Evolutionary conservation across 495 filamentous ascomycete genomes (phyloP).

Genomic region (Aspergillus mulundensis): DNA sequence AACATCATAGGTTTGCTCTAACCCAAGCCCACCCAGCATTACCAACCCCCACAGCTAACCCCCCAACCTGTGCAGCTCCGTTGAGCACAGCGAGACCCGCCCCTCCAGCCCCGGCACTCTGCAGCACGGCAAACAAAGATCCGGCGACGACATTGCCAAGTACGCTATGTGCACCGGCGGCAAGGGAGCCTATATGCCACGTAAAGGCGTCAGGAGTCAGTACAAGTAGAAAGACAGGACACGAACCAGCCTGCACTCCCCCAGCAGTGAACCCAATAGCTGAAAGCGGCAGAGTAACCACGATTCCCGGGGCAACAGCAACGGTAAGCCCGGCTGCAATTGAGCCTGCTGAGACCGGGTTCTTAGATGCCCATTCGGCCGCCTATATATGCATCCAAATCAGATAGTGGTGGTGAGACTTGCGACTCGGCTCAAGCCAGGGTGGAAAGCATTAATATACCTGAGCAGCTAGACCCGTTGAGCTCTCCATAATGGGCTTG

Average conservation of each 20-base stretch:
- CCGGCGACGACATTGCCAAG: conserved; percentile 19
- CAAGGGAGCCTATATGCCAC: background rate
- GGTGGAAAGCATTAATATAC: background rate
- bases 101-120: conserved; percentile 22
- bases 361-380: conserved; percentile 13
- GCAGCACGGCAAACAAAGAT: conserved; percentile 13
- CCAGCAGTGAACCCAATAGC: conserved; percentile 11
- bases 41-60: conserved; percentile 2
- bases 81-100: conserved; percentile 16
- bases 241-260: conserved; percentile 20
- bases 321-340: conserved; percentile 1
- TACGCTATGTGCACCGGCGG: conserved; percentile 6
- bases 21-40: background rate
- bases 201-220: background rate
- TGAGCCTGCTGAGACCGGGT: conserved; percentile 11
- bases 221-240: background rate
- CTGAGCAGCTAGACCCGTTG: conserved; percentile 6
- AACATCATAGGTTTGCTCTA: background rate
- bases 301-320: conserved; percentile 12
- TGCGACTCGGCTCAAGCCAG: background rate
- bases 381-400: conserved; percentile 1
- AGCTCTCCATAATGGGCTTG: conserved; percentile 13
- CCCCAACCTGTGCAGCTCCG: conserved; percentile 15
- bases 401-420: background rate
- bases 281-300: conserved; percentile 14